Base-by-base conservation (phyloP, 1,284 basidiomycete genomes). In the Rhodotorula sp. region DNA sequence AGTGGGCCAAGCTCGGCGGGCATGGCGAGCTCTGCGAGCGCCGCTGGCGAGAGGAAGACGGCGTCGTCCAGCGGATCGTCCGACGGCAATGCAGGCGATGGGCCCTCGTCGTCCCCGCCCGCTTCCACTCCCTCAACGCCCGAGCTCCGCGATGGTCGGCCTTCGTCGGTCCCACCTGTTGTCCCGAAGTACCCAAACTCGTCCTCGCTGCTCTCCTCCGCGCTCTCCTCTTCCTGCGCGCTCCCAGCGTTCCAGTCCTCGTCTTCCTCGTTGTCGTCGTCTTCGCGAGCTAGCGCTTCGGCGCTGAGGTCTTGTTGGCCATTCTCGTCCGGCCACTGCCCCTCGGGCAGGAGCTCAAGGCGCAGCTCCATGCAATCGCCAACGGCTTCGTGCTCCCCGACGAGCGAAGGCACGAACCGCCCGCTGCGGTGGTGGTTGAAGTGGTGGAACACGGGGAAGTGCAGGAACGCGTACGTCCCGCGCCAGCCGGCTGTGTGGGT, bases 361-460 rank as follows among this genome's bases (percentile, higher is more conserved):
- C 59, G 34, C n/a, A 75, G 61, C 12, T 36, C 29, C 69, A 75
- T 69, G 37, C 68, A 70, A 44, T 75, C 74, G 19, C 74, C 74
- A 48, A 75, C 66, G 17, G 71, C 69, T 54, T 75, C 74, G 57
- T 61, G 61, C 29, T 75, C 74, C 29, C 61, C 71, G 3, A 61
- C 64, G 19, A 75, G 64, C 10, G 69, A 48, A 3, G 44, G 21
- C 46, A 19, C 29, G 37, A 44, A 50, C 19, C 34, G 27, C 3
- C 15, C 10, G 9, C 39, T 29, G 27, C 70, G 69, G 36, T 74
- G 73, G 15, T 2, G 21, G 58, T 74, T 71, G 58, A 41, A 72
- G 39, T 59, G 53, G 32, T 53, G 29, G 4, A 41, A 74, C 6
- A 46, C 25, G 7, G 67, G 70, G 62, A 51, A 74, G 59, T 74